Evolutionary conservation across 2,329 filamentous ascomycete species (phyloP), one percentile per base, ranked within the genome.

Genomic region (Colletotrichum coccodes): DNA sequence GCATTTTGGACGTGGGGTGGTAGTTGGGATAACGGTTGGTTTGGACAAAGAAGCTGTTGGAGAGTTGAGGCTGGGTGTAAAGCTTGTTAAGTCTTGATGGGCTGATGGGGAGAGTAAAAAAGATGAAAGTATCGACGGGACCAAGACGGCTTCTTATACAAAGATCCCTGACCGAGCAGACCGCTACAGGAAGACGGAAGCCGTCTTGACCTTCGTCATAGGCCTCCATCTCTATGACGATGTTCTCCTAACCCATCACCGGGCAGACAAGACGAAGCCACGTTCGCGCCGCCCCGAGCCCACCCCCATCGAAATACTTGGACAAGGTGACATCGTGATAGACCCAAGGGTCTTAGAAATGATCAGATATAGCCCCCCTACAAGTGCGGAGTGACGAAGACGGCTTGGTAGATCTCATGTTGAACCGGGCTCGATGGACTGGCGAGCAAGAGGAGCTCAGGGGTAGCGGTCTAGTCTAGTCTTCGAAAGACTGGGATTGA

Each of bases 131-230:
- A 2, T 21, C 8, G 16, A 38, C 12, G 4, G 26, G 42, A 23
- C 21, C 18, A 34, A 49, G 30, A 21, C n/a, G 26, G 26, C 36
- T 14, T 42, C 40, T 60, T 70, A 61, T 71, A 71, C 70, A 71
- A 54, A 70, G 1, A 23, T 54, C 46, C 3, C 7, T 11, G 40
- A 42, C 14, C 3, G 16, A 26, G 23, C 14, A 47, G 23, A 30
- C 32, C 4, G 46, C 14, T 11, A 49, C 5, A 49, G 6, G 21
- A 46, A 46, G 12, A 36, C 18, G 40, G 21, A 26, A 7, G 34
- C 12, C 28, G 50, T 68, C 64, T 63, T 68, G 64, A 68, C 52
- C 56, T 67, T 49, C 50, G 64, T 68, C 64, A 63, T 38, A 52
- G 52, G 57, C 34, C 52, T 47, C 46, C 49, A 9, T 14, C 54